Evolutionary conservation across 768 basidiomycete genomes (phyloP).

Genomic region (Leccinum disarticulatum): DNA sequence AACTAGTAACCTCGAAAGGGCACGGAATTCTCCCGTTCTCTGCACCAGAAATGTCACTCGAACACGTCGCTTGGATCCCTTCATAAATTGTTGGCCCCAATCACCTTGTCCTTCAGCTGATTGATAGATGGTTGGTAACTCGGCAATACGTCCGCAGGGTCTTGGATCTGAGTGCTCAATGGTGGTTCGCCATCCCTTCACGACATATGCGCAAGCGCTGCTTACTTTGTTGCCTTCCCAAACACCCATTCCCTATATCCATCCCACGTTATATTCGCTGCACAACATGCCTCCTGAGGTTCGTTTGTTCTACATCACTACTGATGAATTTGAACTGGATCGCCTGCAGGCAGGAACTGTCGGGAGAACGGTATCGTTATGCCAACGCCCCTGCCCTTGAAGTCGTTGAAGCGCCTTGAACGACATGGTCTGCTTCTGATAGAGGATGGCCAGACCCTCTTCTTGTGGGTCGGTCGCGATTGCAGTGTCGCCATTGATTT

Average conservation of each 20-base stretch:
- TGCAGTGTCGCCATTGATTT: conserved; percentile 92
- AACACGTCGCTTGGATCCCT: background rate
- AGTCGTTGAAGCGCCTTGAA: conserved; percentile 86
- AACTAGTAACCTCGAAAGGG: background rate
- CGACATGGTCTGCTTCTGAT: conserved; percentile 95
- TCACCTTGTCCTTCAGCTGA: conserved; percentile 82
- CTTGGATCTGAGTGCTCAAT: conserved; percentile 96
- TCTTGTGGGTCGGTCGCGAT: conserved; percentile 97
- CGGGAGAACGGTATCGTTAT: conserved; percentile 83
- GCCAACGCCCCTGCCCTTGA: conserved; percentile 85
- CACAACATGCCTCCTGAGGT: conserved; percentile 96
- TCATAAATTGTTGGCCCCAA: conserved; percentile 35
- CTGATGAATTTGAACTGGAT: conserved; percentile 2
- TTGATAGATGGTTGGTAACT: conserved; percentile 95
- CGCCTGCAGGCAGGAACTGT: conserved; percentile 77
- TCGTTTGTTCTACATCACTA: conserved; percentile 12
- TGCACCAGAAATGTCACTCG: background rate
- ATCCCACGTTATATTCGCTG: conserved; percentile 92
- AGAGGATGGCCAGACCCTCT: conserved; percentile 96
- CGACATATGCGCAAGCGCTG: conserved; percentile 84
- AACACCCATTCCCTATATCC: conserved; percentile 87
- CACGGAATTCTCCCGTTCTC: background rate
- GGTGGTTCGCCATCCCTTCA: conserved; percentile 91
- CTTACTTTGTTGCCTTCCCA: conserved; percentile 91
- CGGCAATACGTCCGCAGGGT: conserved; percentile 89